Percentiles rank a stretch among this genome's conserved stretches.
phyloP scores from a whole-genome alignment of 108 stramenopile genomes.

The Cyclotella atomus region DNA sequence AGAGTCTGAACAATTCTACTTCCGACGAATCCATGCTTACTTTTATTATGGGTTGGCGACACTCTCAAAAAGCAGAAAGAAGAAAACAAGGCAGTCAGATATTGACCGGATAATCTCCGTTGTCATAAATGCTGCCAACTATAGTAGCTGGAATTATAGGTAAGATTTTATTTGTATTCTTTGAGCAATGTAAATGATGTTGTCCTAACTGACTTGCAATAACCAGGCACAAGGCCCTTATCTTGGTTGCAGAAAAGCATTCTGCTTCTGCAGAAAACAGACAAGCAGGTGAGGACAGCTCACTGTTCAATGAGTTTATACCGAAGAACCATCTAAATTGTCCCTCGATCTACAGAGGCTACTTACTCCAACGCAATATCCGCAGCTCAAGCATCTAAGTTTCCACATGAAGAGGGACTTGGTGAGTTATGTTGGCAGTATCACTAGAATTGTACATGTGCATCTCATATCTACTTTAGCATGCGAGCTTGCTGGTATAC shows the following conservation, averaged over 20 bases:
- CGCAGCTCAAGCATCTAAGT: conserved; percentile 12
- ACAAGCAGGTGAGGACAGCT: conserved; percentile 4
- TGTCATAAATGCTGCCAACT: neutral
- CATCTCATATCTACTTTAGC: no score
- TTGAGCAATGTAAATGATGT: no score
- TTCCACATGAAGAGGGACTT: conserved; percentile 39
- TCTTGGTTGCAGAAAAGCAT: neutral
- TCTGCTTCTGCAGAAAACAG: neutral
- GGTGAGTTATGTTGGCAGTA: no score
- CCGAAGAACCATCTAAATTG: neutral
- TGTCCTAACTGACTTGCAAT: no score
- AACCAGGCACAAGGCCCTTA: conserved; percentile 15
- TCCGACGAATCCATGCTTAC: neutral
- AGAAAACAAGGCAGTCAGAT: conserved; percentile 3
- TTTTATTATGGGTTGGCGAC: conserved; percentile 4
- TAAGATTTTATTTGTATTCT: no score
- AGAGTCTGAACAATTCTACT: neutral
- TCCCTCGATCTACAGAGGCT: neutral
- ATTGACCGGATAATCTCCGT: neutral
- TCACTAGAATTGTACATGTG: no score
- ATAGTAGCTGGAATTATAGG: neutral
- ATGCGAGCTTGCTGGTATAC: conserved; percentile 20
- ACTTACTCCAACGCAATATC: conserved; percentile 12
- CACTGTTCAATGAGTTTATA: neutral
- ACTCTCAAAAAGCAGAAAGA: neutral